Conservation (phyloP, 2,329 filamentous ascomycete species). For the Botrytis deweyae region DNA sequence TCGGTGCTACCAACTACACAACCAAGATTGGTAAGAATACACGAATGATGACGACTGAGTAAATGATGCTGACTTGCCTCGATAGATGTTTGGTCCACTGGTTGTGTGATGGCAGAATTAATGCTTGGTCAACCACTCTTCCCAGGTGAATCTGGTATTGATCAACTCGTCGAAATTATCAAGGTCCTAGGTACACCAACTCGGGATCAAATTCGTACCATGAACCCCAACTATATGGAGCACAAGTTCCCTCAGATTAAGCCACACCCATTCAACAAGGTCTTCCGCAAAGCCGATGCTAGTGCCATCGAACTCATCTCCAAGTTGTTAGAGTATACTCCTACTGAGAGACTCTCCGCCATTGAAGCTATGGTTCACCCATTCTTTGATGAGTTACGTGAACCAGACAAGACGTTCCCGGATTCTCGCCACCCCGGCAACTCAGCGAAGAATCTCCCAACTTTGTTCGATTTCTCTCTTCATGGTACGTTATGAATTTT, state of each 20-base stretch:
- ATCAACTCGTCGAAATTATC: slow-evolving; percentile 98
- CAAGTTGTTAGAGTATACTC: slow-evolving; percentile 91
- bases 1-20: slow-evolving; percentile 98
- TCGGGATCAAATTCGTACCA: slow-evolving; percentile 95
- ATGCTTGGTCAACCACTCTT: slow-evolving; percentile 98
- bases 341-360: slow-evolving; percentile 88
- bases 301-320: slow-evolving; percentile 96
- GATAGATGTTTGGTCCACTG: slow-evolving; percentile 96
- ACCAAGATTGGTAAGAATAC: slow-evolving; percentile 89
- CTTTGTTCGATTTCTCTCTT: slow-evolving; percentile 87
- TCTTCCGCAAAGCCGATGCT: slow-evolving; percentile 92
- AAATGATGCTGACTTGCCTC: slow-evolving; percentile 23
- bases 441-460: slow-evolving; percentile 78
- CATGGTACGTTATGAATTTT: slow-evolving; percentile 66
- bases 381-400: slow-evolving; percentile 95
- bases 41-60: slow-evolving; percentile 23
- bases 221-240: slow-evolving; percentile 99
- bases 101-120: slow-evolving; percentile 98
- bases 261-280: slow-evolving; percentile 98
- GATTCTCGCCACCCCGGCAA: slow-evolving; percentile 84
- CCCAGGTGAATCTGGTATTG: slow-evolving; percentile 96
- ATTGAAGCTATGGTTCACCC: slow-evolving; percentile 97
- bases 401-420: slow-evolving; percentile 85
- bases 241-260: slow-evolving; percentile 99
- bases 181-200: slow-evolving; percentile 97